Percentiles rank a stretch among this genome's conserved stretches.
These are phyloP conservation scores for Primulina eburnea DNA, from an alignment of 257 asterid species.

Conservation along the genomic window DNA sequence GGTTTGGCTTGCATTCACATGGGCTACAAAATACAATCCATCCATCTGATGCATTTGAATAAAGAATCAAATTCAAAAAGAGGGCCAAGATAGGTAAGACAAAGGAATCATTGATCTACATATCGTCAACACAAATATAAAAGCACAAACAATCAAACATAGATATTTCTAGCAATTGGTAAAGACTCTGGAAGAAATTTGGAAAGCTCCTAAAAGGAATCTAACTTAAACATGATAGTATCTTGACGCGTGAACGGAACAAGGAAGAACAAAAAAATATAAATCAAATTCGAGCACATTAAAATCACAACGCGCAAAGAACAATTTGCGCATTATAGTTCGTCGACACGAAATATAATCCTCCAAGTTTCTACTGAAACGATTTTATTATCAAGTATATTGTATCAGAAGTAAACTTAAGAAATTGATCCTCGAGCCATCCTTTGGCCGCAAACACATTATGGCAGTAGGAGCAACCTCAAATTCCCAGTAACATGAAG, in stretches of 20 bases:
- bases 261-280: too few species aligned
- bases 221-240: too few species aligned
- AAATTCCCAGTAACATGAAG: background rate
- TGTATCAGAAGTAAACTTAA: background rate
- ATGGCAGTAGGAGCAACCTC: background rate
- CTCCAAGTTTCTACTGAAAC: background rate
- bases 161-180: too few species aligned
- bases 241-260: background rate
- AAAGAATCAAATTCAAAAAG: background rate
- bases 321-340: background rate
- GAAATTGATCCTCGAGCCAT: background rate
- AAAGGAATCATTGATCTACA: background rate
- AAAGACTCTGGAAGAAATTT: too few species aligned
- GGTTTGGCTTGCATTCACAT: background rate
- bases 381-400: background rate
- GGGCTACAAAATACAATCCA: background rate
- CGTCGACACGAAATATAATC: too few species aligned
- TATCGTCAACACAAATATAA: background rate
- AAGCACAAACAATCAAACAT: background rate
- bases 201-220: background rate
- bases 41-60: background rate
- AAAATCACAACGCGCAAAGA: too few species aligned
- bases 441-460: background rate
- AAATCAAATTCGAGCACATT: background rate
- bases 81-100: background rate